Percentiles rank a stretch among this genome's conserved stretches.
Evolutionary conservation across 1,139 yeast genomes (phyloP).

Genomic region (Taiozyma onychis): DNA sequence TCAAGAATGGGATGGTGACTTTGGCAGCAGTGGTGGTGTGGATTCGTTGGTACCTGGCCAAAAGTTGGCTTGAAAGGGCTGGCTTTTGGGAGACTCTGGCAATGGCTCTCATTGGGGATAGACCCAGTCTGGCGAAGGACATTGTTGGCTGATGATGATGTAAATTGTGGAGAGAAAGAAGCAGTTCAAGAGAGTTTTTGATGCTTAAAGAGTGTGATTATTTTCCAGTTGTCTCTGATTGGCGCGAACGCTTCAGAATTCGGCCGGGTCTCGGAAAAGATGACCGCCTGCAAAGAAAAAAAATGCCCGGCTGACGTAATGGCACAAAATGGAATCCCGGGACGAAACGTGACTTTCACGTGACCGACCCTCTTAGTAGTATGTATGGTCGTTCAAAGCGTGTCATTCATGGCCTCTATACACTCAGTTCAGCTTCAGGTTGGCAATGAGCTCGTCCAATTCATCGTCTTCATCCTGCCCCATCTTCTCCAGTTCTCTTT

Average conservation of each 20-base stretch:
- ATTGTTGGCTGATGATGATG: neutral
- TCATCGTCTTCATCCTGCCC: constrained; percentile 3
- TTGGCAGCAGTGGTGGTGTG: constrained; percentile 27
- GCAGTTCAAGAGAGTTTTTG: constrained; percentile 2
- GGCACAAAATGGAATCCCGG: neutral
- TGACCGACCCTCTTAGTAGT: neutral
- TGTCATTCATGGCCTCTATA: no score
- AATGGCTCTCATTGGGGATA: constrained; percentile 2
- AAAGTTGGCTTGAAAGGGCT: neutral
- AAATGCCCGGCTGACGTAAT: neutral
- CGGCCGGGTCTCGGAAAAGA: constrained; percentile 16
- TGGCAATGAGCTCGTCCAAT: constrained; percentile 6
- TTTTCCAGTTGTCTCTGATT: constrained; percentile 18
- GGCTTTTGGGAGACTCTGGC: constrained; percentile 2
- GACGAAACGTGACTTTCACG: neutral
- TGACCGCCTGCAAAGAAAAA: neutral
- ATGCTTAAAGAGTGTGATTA: constrained; percentile 9
- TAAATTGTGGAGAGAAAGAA: neutral
- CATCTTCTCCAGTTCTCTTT: constrained; percentile 6
- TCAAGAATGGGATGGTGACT: constrained; percentile 36
- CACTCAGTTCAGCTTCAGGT: constrained; percentile 2
- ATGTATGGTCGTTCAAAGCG: no score
- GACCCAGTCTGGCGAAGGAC: constrained; percentile 7
- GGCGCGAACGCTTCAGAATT: constrained; percentile 8
- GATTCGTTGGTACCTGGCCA: constrained; percentile 6